phyloP scores from a whole-genome alignment of 2,329 filamentous ascomycete genomes.

The Fusarium subglutinans region DNA sequence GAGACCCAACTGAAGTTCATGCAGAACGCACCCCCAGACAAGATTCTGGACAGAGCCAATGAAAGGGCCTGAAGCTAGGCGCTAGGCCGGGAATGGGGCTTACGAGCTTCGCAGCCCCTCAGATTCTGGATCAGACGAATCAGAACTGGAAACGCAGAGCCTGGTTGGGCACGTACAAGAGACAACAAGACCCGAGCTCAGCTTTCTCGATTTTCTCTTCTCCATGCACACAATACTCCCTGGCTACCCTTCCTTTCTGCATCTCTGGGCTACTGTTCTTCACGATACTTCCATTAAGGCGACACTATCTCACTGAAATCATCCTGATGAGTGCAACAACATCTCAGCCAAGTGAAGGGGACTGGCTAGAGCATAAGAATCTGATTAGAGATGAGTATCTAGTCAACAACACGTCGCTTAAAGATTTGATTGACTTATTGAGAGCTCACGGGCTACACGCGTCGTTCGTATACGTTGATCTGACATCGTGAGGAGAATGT shows the following conservation, averaged over 20 bases:
- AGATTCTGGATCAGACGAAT: not conserved
- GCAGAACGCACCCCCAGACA: accelerated
- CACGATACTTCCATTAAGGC: accelerated
- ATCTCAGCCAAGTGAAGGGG: accelerated
- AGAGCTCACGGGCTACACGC: not conserved
- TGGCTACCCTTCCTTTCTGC: accelerated
- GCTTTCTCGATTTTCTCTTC: accelerated
- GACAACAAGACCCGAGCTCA: accelerated
- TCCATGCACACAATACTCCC: no score
- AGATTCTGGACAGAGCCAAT: not conserved
- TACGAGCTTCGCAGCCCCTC: accelerated
- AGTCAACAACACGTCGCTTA: accelerated
- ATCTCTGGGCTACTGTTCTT: accelerated
- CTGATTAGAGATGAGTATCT: not conserved
- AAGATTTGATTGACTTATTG: accelerated
- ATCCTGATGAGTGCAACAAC: accelerated
- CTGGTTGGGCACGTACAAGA: not conserved
- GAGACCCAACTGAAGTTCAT: accelerated
- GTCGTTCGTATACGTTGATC: no score
- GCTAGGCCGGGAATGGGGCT: accelerated
- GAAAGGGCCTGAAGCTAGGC: accelerated
- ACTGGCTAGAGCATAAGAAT: accelerated
- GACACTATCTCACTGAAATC: accelerated
- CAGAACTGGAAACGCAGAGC: accelerated
- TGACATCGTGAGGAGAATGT: no score